phyloP scores from a whole-genome alignment of 2,329 filamentous ascomycete genomes.

The Cadophora luteo-olivacea region DNA sequence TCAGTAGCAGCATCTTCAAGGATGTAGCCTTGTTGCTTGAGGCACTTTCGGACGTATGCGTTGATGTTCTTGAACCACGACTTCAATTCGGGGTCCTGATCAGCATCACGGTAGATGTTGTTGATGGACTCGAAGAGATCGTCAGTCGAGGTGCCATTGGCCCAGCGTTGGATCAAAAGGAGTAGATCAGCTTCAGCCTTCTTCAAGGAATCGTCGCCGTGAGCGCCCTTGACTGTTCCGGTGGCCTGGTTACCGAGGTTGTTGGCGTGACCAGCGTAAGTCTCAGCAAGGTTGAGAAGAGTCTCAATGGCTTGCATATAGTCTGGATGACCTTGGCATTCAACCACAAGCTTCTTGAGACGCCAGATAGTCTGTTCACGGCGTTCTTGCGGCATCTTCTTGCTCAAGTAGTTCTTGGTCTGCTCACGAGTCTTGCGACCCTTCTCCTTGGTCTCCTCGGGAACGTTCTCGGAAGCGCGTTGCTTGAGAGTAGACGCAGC shows the following conservation, averaged over 20 bases:
- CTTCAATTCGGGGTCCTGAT: slow-evolving; percentile 84
- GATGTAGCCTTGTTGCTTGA: slow-evolving; percentile 91
- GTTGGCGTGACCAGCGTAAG: slow-evolving; percentile 79
- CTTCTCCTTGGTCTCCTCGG: slow-evolving; percentile 65
- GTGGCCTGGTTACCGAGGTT: slow-evolving; percentile 67
- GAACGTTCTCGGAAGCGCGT: slow-evolving; percentile 65
- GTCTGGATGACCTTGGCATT: slow-evolving; percentile 94
- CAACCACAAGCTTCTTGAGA: slow-evolving; percentile 96
- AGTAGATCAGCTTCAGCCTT: slow-evolving; percentile 81
- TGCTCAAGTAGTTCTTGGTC: slow-evolving; percentile 76
- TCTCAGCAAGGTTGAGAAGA: slow-evolving; percentile 81
- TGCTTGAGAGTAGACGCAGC: slow-evolving; percentile 54
- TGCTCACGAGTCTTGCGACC: slow-evolving; percentile 57
- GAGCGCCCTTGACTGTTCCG: slow-evolving; percentile 75
- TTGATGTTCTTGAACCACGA: slow-evolving; percentile 87
- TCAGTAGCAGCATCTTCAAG: slow-evolving; percentile 79
- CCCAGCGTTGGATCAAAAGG: slow-evolving; percentile 86
- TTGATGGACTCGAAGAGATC: slow-evolving; percentile 87
- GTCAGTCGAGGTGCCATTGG: slow-evolving; percentile 89
- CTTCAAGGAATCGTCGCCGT: slow-evolving; percentile 66
- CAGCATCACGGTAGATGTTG: slow-evolving; percentile 84
- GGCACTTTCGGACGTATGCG: slow-evolving; percentile 78
- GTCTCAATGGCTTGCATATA: slow-evolving; percentile 93
- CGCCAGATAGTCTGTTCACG: slow-evolving; percentile 92
- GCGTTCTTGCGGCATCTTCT: slow-evolving; percentile 91